phyloP scores from a whole-genome alignment of 768 basidiomycete species.

The Daedalea quercina region DNA sequence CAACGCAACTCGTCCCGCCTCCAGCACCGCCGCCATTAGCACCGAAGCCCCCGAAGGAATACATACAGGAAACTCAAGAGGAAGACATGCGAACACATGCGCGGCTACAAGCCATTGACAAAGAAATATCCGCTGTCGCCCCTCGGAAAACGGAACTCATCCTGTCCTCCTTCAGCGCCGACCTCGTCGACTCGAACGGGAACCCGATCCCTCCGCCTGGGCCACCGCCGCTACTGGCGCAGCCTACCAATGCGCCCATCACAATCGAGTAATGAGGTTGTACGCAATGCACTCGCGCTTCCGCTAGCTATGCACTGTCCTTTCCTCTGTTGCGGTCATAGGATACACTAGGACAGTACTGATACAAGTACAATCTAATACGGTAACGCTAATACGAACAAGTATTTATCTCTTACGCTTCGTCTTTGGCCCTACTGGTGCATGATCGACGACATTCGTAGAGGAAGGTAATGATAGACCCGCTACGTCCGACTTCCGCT shows the following conservation, averaged over 20 bases:
- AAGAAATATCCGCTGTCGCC: not conserved
- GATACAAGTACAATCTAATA: slow-evolving; percentile 20
- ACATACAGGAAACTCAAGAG: slow-evolving; percentile 76
- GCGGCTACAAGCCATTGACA: slow-evolving; percentile 21
- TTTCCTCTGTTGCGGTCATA: slow-evolving; percentile 9
- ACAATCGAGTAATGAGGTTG: not conserved
- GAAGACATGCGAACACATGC: slow-evolving; percentile 56
- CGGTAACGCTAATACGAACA: not conserved
- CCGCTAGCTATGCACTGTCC: not conserved
- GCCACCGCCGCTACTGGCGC: slow-evolving; percentile 1
- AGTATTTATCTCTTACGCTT: slow-evolving; percentile 22
- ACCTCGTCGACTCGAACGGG: slow-evolving; percentile 1
- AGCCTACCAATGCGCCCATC: not conserved
- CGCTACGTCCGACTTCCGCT: slow-evolving; percentile 25
- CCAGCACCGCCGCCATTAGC: slow-evolving; percentile 61
- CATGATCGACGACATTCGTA: slow-evolving; percentile 3
- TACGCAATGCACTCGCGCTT: not conserved
- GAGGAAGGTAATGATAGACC: slow-evolving; percentile 15
- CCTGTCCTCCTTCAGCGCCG: slow-evolving; percentile 2
- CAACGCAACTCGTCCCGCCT: slow-evolving; percentile 7
- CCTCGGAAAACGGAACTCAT: slow-evolving; percentile 1
- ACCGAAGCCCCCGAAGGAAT: slow-evolving; percentile 73
- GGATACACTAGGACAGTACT: slow-evolving; percentile 20
- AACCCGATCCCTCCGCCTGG: not conserved
- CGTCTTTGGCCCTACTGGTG: slow-evolving; percentile 13